Base-by-base conservation (phyloP, 108 stramenopile species). In the Pseudonitzschia multiseries region DNA sequence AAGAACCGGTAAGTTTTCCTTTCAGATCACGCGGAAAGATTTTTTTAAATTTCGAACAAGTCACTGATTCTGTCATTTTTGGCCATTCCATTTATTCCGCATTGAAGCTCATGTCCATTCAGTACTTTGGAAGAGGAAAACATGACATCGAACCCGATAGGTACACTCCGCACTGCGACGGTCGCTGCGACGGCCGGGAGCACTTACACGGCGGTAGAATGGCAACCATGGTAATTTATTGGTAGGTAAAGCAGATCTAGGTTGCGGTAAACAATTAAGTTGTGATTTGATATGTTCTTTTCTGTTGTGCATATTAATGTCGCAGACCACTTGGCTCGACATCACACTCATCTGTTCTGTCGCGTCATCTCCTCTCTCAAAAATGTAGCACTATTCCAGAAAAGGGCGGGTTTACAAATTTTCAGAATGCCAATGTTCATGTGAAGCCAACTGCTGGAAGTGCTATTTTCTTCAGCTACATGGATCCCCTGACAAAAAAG, bases 191-290 rank as follows among this genome's bases (percentile, higher is more conserved):
- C 59, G 93, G 90, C 13, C 36, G 77, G 40, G 71, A 83, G 22
- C 85, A 89, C 83, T 81, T 72, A 46, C 40, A 69, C 12, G 93
- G 93, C 8, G 86, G 81, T 57, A 83, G 97, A 18, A 90, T 97
- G 76, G 96, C 97, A 20, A 97, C 97, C n/a, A 90, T 96, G 78
- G 93, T 98, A 5, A 86, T 96, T 69, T 97, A 97, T 77, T 97
- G 46, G 97, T 68, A 40, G 33, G 46, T 65, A 71, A 24, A 42
- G 42, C 42, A 42, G 42, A 42, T 42, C 10, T 6, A 48, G 13
- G 46, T 48, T 18, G 46, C 46, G 46, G 18, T 48, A 10, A 6
- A 42, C n/a, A n/a, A n/a, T n/a, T n/a, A 42, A 42, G 6, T 42
- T 42, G 6, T 6, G 42, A 10, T 10, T 42, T 42, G 42, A 42